phyloP scores from a whole-genome alignment of 495 filamentous ascomycete species.

The Pseudomonodictys pantanalensis region DNA sequence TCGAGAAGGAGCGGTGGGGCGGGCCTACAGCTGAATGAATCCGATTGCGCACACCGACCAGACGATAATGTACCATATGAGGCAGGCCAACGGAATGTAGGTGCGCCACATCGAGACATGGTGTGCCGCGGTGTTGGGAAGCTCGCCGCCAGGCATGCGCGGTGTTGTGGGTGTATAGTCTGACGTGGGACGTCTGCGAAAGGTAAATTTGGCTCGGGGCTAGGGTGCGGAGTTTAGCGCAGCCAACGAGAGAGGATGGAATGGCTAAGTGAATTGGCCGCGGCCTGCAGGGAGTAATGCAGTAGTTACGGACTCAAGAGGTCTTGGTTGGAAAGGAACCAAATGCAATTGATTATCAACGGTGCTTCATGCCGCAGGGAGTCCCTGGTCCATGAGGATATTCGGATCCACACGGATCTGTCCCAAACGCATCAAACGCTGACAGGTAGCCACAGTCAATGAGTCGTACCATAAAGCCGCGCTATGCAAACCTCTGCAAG shows the following conservation, averaged over 20 bases:
- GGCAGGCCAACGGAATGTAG: conserved; percentile 33
- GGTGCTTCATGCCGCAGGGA: background rate
- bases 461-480: background rate
- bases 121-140: background rate
- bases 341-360: background rate
- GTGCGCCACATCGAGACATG: conserved; percentile 19
- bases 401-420: no score
- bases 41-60: conserved; percentile 57
- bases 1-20: conserved; percentile 10
- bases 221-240: conserved; percentile 1
- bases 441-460: no score
- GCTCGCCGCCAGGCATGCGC: conserved; percentile 24
- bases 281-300: no score
- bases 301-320: no score
- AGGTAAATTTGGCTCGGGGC: background rate
- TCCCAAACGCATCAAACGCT: no score
- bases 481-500: background rate
- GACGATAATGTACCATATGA: conserved; percentile 60
- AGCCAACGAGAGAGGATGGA: background rate
- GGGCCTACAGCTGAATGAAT: conserved; percentile 57
- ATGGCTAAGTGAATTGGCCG: background rate
- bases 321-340: background rate
- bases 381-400: background rate
- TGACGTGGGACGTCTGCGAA: background rate
- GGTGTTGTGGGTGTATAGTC: background rate